phyloP scores from a whole-genome alignment of 2,329 filamentous ascomycete species.

The Coleophoma crateriformis region DNA sequence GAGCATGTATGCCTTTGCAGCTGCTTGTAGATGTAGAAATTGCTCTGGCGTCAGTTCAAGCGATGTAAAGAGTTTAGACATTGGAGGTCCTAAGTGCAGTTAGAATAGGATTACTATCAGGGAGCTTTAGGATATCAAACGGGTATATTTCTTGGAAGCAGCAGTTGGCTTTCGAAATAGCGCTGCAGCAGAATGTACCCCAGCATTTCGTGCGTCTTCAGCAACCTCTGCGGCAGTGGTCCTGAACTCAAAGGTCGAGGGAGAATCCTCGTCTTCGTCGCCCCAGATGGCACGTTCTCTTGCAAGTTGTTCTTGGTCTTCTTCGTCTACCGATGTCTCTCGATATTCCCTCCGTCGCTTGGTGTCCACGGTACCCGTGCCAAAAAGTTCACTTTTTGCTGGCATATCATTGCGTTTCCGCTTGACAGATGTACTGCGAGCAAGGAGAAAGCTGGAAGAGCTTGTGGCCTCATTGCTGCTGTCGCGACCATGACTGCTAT shows the following conservation, averaged over 20 bases:
- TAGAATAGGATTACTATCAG: not conserved
- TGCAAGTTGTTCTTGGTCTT: conserved; percentile 11
- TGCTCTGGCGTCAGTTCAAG: conserved; percentile 21
- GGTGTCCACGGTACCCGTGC: not conserved
- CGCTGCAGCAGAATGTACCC: conserved; percentile 21
- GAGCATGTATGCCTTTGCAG: conserved; percentile 26
- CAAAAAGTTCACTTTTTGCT: not conserved
- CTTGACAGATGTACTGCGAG: no score
- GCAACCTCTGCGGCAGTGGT: conserved; percentile 8
- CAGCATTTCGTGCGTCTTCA: conserved; percentile 18
- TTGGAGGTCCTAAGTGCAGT: conserved; percentile 17
- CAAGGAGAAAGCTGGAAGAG: no score
- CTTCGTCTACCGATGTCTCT: conserved; percentile 1
- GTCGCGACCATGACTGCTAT: no score
- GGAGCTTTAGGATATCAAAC: conserved; percentile 9
- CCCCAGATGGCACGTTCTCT: conserved; percentile 23
- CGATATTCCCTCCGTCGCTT: conserved; percentile 8
- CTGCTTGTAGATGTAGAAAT: conserved; percentile 22
- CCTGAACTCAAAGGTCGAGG: conserved; percentile 1
- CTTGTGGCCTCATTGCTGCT: no score
- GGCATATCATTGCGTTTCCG: conserved; percentile 1
- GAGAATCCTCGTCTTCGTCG: conserved; percentile 8
- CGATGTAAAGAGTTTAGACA: conserved; percentile 22
- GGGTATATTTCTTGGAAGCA: conserved; percentile 23
- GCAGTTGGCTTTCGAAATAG: conserved; percentile 20